These are phyloP conservation scores for Cyberlindnera sargentensis DNA, from an alignment of 805 yeast genomes.

Conservation along the genomic window DNA sequence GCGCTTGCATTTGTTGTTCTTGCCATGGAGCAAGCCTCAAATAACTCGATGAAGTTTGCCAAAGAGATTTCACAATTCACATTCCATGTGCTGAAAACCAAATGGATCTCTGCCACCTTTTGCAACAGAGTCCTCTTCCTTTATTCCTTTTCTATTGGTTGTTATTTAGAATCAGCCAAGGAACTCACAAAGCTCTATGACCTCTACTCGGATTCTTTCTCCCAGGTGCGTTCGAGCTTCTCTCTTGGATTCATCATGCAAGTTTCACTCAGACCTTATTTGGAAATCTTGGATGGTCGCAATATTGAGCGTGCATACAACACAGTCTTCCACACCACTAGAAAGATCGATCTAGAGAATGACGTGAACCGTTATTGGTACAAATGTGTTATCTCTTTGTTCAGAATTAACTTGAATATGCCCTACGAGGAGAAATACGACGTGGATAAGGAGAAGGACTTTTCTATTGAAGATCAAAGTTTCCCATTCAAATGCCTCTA, in stretches of 20 bases:
- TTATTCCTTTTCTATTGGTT: conserved; percentile 36
- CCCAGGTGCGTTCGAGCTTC: conserved; percentile 8
- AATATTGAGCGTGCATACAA: conserved; percentile 10
- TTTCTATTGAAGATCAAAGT: background rate
- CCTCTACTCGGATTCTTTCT: conserved; percentile 18
- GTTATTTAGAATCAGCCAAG: conserved; percentile 32
- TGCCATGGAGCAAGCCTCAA: conserved; percentile 29
- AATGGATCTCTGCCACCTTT: conserved; percentile 27
- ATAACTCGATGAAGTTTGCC: conserved; percentile 28
- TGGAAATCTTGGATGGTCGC: conserved; percentile 9
- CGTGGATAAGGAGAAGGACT: conserved; percentile 3
- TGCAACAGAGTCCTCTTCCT: conserved; percentile 34
- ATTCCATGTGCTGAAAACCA: conserved; percentile 29
- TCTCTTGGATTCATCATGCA: conserved; percentile 13
- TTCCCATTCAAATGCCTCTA: conserved; percentile 12
- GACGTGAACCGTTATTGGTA: conserved; percentile 10
- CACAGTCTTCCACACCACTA: conserved; percentile 7
- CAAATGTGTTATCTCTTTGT: conserved; percentile 4
- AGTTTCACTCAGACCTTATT: conserved; percentile 8
- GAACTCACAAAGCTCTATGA: conserved; percentile 27
- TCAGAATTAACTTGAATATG: conserved; percentile 9
- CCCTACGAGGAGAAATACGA: conserved; percentile 17
- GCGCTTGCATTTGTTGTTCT: conserved; percentile 33
- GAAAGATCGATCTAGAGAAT: conserved; percentile 10
- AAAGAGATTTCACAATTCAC: conserved; percentile 36